Base-by-base conservation (phyloP, 2,329 filamentous ascomycete species). In the Arthroderma sp. region DNA sequence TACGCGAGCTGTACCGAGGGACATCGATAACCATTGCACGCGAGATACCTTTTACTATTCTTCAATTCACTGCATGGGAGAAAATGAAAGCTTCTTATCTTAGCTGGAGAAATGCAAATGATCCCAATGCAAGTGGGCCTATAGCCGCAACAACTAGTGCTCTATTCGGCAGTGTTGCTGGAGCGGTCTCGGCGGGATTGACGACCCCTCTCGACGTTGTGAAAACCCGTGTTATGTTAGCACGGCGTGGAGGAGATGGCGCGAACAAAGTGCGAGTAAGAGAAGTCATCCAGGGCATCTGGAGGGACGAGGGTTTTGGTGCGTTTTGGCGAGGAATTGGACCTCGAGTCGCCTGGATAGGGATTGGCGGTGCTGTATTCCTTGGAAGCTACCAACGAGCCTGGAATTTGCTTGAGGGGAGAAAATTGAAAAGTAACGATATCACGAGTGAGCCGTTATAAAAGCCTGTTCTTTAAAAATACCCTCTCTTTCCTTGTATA, bases 41-140 rank as follows among this genome's bases (percentile, higher is more conserved):
- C 48, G 91, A 98, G 70, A 88, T 98, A 49, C 91, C 91, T 3
- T 98, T 98, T 58, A 96, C 93, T 2, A 81, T 95, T 6, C 83
- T 98, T 51, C 91, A 98, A 65, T 98, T 98, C 62, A 91, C 91
- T 38, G 74, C 98, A 51, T 98, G 91, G 91, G 91, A 98, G 66
- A 79, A 75, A 4, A 76, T 96, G 73, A 96, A 95, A 73, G 71
- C 61, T 33, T 52, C 57, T 1, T 70, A 69, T 53, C 59, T 58
- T 3, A 56, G 57, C 33, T 61, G 61, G 22, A 58, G 72, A 38
- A 43, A 39, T 7, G 11, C 31, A 29, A 32, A 34, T 8, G 34
- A 68, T 4, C 43, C 48, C 1, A 49, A 50, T 2, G 49, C 42
- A 3, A 53, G 51, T 10, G 53, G 48, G 1, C 43, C 58, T 69